These are phyloP conservation scores for Coemansia sp. DNA, from an alignment of 192 early-diverging fungal species.

Conservation along the genomic window DNA sequence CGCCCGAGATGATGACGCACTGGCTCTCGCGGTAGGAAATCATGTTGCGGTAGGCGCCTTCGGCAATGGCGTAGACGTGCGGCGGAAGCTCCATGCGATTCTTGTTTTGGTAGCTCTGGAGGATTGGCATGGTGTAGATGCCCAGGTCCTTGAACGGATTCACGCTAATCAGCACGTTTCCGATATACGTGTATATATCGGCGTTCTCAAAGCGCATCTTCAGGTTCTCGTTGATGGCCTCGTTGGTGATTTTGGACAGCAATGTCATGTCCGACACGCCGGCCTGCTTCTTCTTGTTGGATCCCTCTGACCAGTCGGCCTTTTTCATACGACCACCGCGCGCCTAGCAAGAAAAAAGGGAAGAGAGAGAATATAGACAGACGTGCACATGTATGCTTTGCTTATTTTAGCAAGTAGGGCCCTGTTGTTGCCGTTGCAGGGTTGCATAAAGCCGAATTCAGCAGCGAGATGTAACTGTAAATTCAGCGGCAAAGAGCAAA, in stretches of 20 bases:
- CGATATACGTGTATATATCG: conserved; percentile 91
- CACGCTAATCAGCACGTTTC: conserved; percentile 83
- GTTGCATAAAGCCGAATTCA: not conserved
- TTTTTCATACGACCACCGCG: conserved; percentile 49
- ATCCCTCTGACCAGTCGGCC: conserved; percentile 73
- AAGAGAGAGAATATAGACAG: not conserved
- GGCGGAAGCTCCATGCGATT: conserved; percentile 86
- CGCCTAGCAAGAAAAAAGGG: conserved; percentile 19
- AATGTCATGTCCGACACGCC: conserved; percentile 88
- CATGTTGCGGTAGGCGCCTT: conserved; percentile 88
- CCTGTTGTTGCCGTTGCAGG: not conserved
- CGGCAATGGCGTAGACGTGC: conserved; percentile 98
- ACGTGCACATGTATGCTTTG: too few species aligned
- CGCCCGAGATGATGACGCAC: conserved; percentile 97
- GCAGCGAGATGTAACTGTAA: too few species aligned
- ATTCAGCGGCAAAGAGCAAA: too few species aligned
- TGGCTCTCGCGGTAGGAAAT: conserved; percentile 98
- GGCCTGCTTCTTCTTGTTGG: conserved; percentile 70
- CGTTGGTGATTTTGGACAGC: conserved; percentile 91
- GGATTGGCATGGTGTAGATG: conserved; percentile 89
- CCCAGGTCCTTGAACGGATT: conserved; percentile 97
- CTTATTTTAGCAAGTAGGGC: too few species aligned
- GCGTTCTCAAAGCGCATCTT: conserved; percentile 81
- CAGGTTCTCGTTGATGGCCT: conserved; percentile 92
- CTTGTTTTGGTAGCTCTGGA: conserved; percentile 82